phyloP scores from a whole-genome alignment of 306 rosid genomes.

The Rosa multiflora region DNA sequence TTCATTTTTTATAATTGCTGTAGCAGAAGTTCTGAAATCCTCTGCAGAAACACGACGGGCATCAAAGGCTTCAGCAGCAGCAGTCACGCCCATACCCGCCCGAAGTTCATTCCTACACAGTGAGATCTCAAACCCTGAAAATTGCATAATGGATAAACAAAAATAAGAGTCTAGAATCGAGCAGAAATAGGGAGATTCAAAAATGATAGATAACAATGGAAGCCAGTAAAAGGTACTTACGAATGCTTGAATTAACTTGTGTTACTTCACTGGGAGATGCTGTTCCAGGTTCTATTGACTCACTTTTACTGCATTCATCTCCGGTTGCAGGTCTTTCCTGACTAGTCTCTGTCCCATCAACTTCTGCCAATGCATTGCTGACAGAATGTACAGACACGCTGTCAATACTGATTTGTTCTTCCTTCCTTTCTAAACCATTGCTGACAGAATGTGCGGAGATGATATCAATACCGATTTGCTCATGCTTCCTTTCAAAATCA shows the following conservation, averaged over 20 bases:
- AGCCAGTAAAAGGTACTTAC: constrained; percentile 31
- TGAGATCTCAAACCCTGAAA: constrained; percentile 80
- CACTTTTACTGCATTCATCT: constrained; percentile 34
- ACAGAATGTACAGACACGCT: constrained; percentile 17
- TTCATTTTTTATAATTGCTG: constrained; percentile 61
- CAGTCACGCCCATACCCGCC: constrained; percentile 71
- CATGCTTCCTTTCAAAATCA: constrained; percentile 6
- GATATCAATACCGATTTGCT: constrained; percentile 25
- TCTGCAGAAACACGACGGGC: constrained; percentile 57
- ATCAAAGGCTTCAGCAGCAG: constrained; percentile 75
- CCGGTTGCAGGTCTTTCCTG: constrained; percentile 27
- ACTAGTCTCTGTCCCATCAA: constrained; percentile 30
- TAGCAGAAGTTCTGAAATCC: constrained; percentile 59
- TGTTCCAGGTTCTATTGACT: constrained; percentile 35
- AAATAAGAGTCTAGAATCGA: constrained; percentile 22
- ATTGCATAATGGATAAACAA: constrained; percentile 24
- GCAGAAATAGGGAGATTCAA: constrained; percentile 21
- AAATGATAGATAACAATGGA: constrained; percentile 28
- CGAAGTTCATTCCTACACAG: constrained; percentile 79
- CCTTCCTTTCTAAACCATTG: background rate
- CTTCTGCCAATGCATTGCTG: constrained; percentile 25
- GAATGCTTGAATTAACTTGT: constrained; percentile 38
- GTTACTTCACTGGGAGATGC: constrained; percentile 38
- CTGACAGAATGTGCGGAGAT: constrained; percentile 20
- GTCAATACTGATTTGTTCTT: background rate